Base-by-base conservation (phyloP, 371 early-diverging fungal genomes). In the Coemansia sp. region DNA sequence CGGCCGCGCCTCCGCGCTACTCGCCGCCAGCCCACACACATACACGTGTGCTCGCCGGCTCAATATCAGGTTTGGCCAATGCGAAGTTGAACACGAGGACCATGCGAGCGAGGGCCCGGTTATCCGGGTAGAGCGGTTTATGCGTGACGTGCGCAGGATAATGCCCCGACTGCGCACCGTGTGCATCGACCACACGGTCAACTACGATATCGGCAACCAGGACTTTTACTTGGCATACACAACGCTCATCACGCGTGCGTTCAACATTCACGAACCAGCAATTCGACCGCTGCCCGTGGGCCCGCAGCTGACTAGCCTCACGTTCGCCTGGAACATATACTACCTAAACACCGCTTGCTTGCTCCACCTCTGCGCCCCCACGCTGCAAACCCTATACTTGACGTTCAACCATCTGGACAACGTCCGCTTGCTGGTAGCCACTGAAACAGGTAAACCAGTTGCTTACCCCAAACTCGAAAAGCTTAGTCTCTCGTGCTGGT, bases 271-370 rank as follows among this genome's bases (percentile, higher is more conserved):
- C n/a, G 36, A 53, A 9, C 1, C 2, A 12, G 16, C 38, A 8
- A 11, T 14, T 4, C 14, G 34, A 30, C 40, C 26, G 12, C n/a
- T 42, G n/a, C n/a, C 34, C 42, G 31, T 45, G 5, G 38, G 47
- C 5, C 52, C 61, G 5, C 20, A 12, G 20, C 34, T 65, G 10
- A 65, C 65, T n/a, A 58, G 59, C 35, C 39, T 65, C 9, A 45
- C n/a, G 26, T 59, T 59, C 33, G 45, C 30, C 3, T 65, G 65
- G 65, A 59, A 65, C 36, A 59, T 43, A 4, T 59, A 40, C 10
- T 39, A 51, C 36, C 45, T 26, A 3, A 12, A 54, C 5, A 54
- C 59, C 0, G 48, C 40, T 3, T 55, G 53, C 30, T 39, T 65
- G 4, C 12, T 65, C 1, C 65, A 59, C 26, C 30, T 20, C 11